Base-by-base conservation (phyloP, 2,329 filamentous ascomycete species). In the Penicillium sp. region DNA sequence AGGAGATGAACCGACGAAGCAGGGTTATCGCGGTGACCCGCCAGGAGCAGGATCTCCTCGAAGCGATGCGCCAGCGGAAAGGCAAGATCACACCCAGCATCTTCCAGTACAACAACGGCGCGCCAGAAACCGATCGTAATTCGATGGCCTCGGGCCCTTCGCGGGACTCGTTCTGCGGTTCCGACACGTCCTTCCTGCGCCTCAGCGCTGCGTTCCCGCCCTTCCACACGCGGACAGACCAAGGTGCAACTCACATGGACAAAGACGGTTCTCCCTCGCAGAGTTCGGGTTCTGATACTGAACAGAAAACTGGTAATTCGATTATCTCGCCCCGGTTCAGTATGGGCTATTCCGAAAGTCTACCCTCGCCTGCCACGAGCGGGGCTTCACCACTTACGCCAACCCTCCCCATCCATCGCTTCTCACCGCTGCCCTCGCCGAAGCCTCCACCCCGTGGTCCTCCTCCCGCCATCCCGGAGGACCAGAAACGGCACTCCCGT, bases 1-100 rank as follows among this genome's bases (percentile, higher is more conserved):
- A 69, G 48, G 68, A 75, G 57, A 63, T 66, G 15, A 74, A 77
- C 59, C 70, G 77, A 53, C 73, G 79, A 61, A 81, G 79, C 60
- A 76, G 78, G 43, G 70, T 83, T 20, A 83, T 84, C 71, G 78
- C 81, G 14, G 82, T 84, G 28, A 84, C 82, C 0, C 74, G 80
- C 56, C 82, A 84, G 67, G 82, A 84, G 69, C 80, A 84, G 61
- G 74, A 78, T 42, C 73, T 84, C 1, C 70, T 84, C 3, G 81
- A 82, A 64, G 79, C 81, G 1, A 79, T 84, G 71, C 75, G 82
- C 55, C 71, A 76, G 54, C 81, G 81, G 50, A 75, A 79, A 62
- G 79, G 81, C 52, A 77, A 74, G 41, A 78, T 83, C 66, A 77
- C 78, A 3, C 75, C 79, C 20, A 76, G 75, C 61, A 72, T 80